These are phyloP conservation scores for Phytopythium litorale DNA, from an alignment of 352 stramenopile species.

Conservation along the genomic window DNA sequence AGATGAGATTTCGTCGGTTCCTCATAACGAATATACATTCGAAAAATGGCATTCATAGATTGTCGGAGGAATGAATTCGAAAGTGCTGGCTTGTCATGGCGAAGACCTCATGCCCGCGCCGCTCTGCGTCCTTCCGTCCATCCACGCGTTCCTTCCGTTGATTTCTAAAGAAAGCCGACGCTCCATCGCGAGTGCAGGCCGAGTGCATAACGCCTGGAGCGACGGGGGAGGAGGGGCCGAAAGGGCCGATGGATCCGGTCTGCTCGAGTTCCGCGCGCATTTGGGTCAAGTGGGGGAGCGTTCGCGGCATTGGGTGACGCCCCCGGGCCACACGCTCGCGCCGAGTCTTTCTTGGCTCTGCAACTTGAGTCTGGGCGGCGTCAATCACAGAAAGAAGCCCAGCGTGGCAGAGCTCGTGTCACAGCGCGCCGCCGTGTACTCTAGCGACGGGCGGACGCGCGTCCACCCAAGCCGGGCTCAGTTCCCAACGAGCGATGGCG, in stretches of 20 bases:
- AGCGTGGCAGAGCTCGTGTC: neutral
- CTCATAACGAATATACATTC: no score
- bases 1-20: no score
- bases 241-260: neutral
- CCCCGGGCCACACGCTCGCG: neutral
- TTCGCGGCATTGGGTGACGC: neutral
- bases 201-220: neutral
- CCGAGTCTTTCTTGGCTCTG: slow-evolving; percentile 3
- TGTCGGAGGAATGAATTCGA: no score
- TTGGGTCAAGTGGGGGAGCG: slow-evolving; percentile 1
- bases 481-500: neutral
- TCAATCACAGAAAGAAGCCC: slow-evolving; percentile 3
- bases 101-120: no score
- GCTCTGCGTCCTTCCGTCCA: no score
- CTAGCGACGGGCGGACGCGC: neutral
- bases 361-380: neutral
- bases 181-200: neutral
- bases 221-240: neutral
- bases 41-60: no score
- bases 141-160: neutral
- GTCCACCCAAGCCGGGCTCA: neutral
- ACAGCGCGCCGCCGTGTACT: neutral
- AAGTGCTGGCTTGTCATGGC: no score
- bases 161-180: neutral
- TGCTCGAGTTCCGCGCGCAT: neutral